These are phyloP conservation scores for Termitomyces eurrhizus DNA, from an alignment of 768 basidiomycete species.

Conservation along the genomic window DNA sequence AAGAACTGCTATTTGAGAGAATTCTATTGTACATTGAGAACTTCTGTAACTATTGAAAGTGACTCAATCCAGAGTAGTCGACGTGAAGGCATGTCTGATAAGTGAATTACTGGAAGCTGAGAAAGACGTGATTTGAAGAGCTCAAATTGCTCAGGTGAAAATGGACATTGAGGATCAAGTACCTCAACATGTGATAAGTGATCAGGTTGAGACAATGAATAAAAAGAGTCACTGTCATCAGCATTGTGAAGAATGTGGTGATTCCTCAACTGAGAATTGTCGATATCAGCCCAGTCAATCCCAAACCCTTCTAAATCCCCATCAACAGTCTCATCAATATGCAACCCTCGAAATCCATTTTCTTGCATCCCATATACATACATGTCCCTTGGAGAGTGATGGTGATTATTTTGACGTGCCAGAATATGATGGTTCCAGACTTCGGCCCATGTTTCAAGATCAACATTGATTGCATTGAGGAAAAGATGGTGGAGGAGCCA, in stretches of 20 bases:
- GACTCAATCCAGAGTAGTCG: no score
- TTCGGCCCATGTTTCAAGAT: slow-evolving; percentile 26
- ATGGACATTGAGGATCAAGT: no score
- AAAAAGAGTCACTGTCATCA: not conserved
- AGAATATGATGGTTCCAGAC: slow-evolving; percentile 34
- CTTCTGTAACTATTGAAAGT: no score
- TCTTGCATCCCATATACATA: slow-evolving; percentile 27
- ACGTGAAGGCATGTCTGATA: no score
- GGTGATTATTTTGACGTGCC: slow-evolving; percentile 12
- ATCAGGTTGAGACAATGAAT: not conserved
- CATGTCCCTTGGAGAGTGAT: slow-evolving; percentile 24
- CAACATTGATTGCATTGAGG: slow-evolving; percentile 25
- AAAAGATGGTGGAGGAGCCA: slow-evolving; percentile 40
- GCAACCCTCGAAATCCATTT: slow-evolving; percentile 24
- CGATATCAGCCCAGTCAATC: slow-evolving; percentile 22
- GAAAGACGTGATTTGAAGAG: no score
- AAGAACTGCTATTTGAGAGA: no score
- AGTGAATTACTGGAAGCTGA: no score
- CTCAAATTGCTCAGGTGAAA: no score
- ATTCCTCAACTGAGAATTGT: slow-evolving; percentile 5
- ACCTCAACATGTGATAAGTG: no score
- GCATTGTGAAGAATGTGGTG: slow-evolving; percentile 16
- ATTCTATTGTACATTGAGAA: no score
- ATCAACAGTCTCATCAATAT: slow-evolving; percentile 6
- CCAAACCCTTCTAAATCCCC: slow-evolving; percentile 24